A percentile compares a stretch with the other conserved stretches of the same genome.
phyloP scores from a whole-genome alignment of 306 rosid genomes.

The Rosa chinensis region DNA sequence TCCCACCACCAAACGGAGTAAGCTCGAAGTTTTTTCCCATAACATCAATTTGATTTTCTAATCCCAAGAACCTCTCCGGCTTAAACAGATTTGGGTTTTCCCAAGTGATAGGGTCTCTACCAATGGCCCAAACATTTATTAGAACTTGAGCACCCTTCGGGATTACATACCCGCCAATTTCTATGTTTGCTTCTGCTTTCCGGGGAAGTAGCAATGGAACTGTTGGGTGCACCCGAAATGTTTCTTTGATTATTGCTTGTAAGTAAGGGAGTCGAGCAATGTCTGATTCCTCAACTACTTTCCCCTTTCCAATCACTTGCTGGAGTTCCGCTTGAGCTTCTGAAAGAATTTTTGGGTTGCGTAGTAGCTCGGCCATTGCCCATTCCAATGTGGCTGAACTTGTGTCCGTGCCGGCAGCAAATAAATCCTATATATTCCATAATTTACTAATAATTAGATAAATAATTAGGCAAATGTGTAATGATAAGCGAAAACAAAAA shows the following conservation, averaged over 20 bases:
- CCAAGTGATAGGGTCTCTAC: not conserved
- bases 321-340: not conserved
- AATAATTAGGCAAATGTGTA: no score
- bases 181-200: not conserved
- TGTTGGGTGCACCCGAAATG: not conserved
- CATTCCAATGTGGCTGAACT: slow-evolving; percentile 13
- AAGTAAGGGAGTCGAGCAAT: slow-evolving; percentile 21
- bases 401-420: slow-evolving; percentile 11
- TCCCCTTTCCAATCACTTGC: slow-evolving; percentile 6
- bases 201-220: not conserved
- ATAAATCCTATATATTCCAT: not conserved
- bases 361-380: slow-evolving; percentile 20
- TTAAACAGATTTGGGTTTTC: no score
- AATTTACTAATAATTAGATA: no score
- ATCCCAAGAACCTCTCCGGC: no score
- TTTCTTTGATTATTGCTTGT: slow-evolving; percentile 23
- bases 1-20: no score
- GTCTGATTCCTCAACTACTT: slow-evolving; percentile 9
- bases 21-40: no score
- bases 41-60: no score
- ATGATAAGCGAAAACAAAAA: no score
- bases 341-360: not conserved
- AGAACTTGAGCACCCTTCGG: not conserved
- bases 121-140: slow-evolving; percentile 9
- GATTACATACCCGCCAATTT: not conserved